Base-by-base conservation (phyloP, 2,329 filamentous ascomycete genomes). In the Fonsecaea erecta region DNA sequence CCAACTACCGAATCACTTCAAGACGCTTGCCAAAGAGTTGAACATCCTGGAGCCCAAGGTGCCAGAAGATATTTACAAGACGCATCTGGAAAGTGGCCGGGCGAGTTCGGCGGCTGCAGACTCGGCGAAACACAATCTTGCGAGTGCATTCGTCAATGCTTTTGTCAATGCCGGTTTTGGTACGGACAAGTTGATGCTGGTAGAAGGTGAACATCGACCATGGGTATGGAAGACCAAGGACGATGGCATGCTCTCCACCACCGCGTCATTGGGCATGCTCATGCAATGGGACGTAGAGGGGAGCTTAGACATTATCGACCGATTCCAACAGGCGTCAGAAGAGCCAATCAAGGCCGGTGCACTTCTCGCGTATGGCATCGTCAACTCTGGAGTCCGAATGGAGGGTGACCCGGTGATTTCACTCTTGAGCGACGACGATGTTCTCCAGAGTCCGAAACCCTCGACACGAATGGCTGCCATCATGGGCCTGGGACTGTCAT, bases 161-260 rank as follows among this genome's bases (percentile, higher is more conserved):
- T 98, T 99, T 74, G 93, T 95, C 68, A 99, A 99, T 72, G 93
- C 95, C 60, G 95, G 95, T 34, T 99, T 93, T 73, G 91, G 93
- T 51, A 91, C 93, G 64, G 95, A 99, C 78, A 98, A 97, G 84
- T 90, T 99, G 87, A 97, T 99, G 94, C 83, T 98, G 64, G 89
- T 92, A 48, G 90, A 95, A 21, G 89, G 91, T 65, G 89, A 93
- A 69, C 96, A 96, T 81, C 89, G 90, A 73, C 91, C 90, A 69
- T 99, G 95, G 94, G 92, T 99, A 3, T 99, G 93, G 92, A 99
- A 98, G 83, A 98, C 96, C 21, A 99, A 99, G 80, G 93, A 96
- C 48, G 93, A 97, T 74, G 95, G 95, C 69, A 97, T 97, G 93
- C 85, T 97, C 79, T 98, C 95, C 1, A 97, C 94, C 0, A 91